Conservation (phyloP, 2,329 filamentous ascomycete species). For the Dothistroma pini region DNA sequence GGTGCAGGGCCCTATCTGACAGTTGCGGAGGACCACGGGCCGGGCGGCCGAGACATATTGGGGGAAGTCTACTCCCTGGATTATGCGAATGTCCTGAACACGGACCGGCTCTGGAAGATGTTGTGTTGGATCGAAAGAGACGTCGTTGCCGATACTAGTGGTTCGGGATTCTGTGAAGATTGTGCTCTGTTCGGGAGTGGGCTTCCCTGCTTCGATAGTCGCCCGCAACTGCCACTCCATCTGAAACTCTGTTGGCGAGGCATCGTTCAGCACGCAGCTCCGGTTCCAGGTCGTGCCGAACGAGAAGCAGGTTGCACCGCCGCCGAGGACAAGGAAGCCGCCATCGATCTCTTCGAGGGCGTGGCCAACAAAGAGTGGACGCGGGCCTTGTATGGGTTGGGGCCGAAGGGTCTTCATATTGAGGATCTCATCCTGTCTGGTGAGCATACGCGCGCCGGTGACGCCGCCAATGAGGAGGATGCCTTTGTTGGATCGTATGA, state of each 20-base stretch:
- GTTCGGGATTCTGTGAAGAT: constrained; percentile 12
- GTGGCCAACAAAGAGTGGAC: constrained; percentile 70
- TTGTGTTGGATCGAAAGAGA: not conserved
- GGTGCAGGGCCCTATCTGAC: constrained; percentile 65
- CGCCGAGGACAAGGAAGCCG: constrained; percentile 64
- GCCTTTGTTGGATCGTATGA: constrained; percentile 44
- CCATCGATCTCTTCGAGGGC: constrained; percentile 50
- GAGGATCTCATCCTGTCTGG: constrained; percentile 53
- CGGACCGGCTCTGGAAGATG: constrained; percentile 20
- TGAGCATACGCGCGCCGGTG: constrained; percentile 42
- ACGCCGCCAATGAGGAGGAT: constrained; percentile 55
- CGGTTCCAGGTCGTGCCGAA: constrained; percentile 84
- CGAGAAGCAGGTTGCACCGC: constrained; percentile 84
- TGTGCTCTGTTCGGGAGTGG: constrained; percentile 16
- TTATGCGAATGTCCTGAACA: constrained; percentile 54
- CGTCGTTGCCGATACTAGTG: not conserved
- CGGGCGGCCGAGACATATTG: constrained; percentile 55
- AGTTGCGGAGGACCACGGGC: constrained; percentile 62
- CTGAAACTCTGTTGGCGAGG: constrained; percentile 22
- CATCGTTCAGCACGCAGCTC: constrained; percentile 41
- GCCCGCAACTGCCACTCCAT: constrained; percentile 29
- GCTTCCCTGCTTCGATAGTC: constrained; percentile 23
- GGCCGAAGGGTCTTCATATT: constrained; percentile 32
- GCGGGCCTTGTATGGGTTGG: constrained; percentile 36
- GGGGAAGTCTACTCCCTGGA: constrained; percentile 56